Evolutionary conservation across 352 stramenopile species (phyloP).

Genomic region (Phytopythium kandeliae): DNA sequence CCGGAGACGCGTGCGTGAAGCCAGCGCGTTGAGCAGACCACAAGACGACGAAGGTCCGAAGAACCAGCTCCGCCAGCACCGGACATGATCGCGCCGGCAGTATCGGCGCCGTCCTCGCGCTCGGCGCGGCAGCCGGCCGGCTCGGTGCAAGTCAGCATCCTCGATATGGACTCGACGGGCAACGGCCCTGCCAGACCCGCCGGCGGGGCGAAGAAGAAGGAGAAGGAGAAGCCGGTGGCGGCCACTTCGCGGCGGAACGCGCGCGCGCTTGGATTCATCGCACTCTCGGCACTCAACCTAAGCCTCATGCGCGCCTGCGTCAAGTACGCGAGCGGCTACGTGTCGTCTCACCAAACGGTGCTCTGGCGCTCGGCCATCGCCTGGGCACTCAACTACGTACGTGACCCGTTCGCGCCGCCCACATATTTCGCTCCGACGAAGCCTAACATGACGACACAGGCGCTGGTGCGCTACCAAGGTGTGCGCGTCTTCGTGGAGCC

Average conservation of each 20-base stretch:
- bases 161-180: background rate
- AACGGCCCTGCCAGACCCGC: background rate
- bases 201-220: background rate
- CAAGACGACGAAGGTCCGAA: too few species aligned
- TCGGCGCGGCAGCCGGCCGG: background rate
- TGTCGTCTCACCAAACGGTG: conserved; percentile 50
- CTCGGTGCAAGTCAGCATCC: background rate
- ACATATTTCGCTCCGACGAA: too few species aligned
- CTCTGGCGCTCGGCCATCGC: conserved; percentile 46
- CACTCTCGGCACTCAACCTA: conserved; percentile 43
- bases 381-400: conserved; percentile 37
- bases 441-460: conserved; percentile 6
- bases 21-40: too few species aligned
- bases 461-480: conserved; percentile 16
- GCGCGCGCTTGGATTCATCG: conserved; percentile 33
- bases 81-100: conserved; percentile 2
- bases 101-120: conserved; percentile 2
- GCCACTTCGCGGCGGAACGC: background rate
- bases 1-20: too few species aligned
- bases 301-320: conserved; percentile 49
- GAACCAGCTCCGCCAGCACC: too few species aligned
- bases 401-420: too few species aligned
- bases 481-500: conserved; percentile 16
- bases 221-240: background rate
- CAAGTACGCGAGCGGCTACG: conserved; percentile 40